Base-by-base conservation (phyloP, 1,139 yeast genomes). In the Saccharomyces hybrid region DNA sequence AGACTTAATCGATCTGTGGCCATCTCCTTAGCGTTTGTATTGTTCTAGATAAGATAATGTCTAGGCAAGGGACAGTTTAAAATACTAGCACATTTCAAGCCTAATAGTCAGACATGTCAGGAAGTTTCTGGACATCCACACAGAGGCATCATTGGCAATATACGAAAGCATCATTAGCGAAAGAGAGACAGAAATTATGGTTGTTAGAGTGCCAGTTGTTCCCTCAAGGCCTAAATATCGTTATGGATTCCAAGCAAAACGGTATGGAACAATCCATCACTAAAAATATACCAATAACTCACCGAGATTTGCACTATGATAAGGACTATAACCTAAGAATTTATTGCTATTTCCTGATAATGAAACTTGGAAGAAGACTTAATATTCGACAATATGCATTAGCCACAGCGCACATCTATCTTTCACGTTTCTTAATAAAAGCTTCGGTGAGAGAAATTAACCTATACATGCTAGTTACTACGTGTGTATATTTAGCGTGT, bases 401-500 rank as follows among this genome's bases (percentile, higher is more conserved):
- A 41, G 88, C 96, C 1, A 88, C 97, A 0, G 96, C 97, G 0
- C 97, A 91, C 64, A 81, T 89, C 2, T 93, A 89, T 63, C 70
- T 89, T 20, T 76, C 86, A 8, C 71, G 98, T 50, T 89, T 91
- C 65, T 73, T 90, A 50, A 79, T 89, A 1, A 77, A 80, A 52
- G 95, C 84, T 0, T 83, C 90, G 30, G 72, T 89, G 32, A 81
- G 85, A 59, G 99, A 93, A 67, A 80, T 91, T 56, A 93, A 93
- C 65, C 76, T 87, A 1, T 91, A 90, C 65, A 73, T 90, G 52
- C 71, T 91, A 59, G 85, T 89, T 6, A 84, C 98, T 0, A 84
- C 98, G 0, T 85, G 96, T 63, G 77, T 91, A 3, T 93, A 93
- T 66, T 79, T 93, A 50, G 93, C 97, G 0, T 87, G 97, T 73